phyloP scores from a whole-genome alignment of 140 eudicot species.

The Artemisia princeps region DNA sequence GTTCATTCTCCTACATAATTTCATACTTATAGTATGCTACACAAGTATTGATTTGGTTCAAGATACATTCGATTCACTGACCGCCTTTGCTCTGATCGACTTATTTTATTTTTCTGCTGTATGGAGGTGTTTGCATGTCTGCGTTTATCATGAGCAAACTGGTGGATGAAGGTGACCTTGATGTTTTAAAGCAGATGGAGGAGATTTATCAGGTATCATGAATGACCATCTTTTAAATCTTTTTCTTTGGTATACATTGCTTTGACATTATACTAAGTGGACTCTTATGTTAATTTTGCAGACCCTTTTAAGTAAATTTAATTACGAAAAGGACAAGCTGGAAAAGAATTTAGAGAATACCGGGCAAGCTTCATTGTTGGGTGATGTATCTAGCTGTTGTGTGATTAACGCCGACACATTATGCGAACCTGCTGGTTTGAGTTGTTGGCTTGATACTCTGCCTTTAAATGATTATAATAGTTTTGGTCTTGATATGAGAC shows the following conservation, averaged over 20 bases:
- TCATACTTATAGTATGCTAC: neutral
- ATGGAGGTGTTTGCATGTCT: slow-evolving; percentile 67
- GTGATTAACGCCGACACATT: slow-evolving; percentile 38
- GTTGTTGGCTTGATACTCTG: slow-evolving; percentile 52
- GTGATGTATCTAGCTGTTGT: slow-evolving; percentile 48
- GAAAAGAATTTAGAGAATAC: slow-evolving; percentile 18
- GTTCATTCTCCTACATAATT: neutral
- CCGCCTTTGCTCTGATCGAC: slow-evolving; percentile 3
- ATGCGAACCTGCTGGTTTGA: slow-evolving; percentile 39
- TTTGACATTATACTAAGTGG: neutral
- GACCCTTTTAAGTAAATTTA: slow-evolving; percentile 50
- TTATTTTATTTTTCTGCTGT: slow-evolving; percentile 12
- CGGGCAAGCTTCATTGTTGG: slow-evolving; percentile 24
- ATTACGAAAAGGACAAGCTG: slow-evolving; percentile 51
- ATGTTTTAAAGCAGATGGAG: slow-evolving; percentile 47
- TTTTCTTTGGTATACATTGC: neutral
- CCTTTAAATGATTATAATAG: slow-evolving; percentile 55
- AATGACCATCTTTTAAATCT: neutral
- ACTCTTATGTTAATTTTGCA: slow-evolving; percentile 22
- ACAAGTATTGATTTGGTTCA: neutral
- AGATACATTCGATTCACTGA: neutral
- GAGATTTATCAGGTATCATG: slow-evolving; percentile 67
- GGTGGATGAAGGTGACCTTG: slow-evolving; percentile 34
- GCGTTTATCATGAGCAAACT: slow-evolving; percentile 35
- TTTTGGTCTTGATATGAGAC: slow-evolving; percentile 56